Base-by-base conservation (phyloP, 2,329 filamentous ascomycete species). In the Ophiostoma ips region DNA sequence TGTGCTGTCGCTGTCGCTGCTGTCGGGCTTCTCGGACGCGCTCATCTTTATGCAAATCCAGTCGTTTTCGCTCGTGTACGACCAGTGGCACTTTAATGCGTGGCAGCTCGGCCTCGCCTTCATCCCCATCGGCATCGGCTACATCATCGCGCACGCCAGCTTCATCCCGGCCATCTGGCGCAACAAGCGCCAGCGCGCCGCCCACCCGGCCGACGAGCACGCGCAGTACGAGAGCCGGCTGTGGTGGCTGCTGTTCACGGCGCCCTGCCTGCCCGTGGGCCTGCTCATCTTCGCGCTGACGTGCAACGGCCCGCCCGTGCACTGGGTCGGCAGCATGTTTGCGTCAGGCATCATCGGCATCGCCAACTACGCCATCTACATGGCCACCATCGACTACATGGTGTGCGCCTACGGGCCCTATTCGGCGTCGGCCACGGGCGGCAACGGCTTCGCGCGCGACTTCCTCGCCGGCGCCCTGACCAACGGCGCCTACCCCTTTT, bases 31-130 rank as follows among this genome's bases (percentile, higher is more conserved):
- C 68, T 79, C 75, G 10, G 83, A 87, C 52, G 81, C 81, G 3
- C 73, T 87, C 4, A 86, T 87, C 64, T 87, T 87, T 68, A 84
- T 84, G 70, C 84, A 83, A 61, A 77, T 87, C 49, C 80, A 87
- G 61, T 83, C 78, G 0, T 87, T 85, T 57, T 64, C 68, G 0
- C 69, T 84, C 2, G 82, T 87, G 2, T 84, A 84, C 58, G 64
- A 68, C 15, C 79, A 85, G 58, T 87, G 81, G 80, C 59, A 65
- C 41, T 87, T 87, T 56, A 64, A 64, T 19, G 70, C 72, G 8
- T 63, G 80, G 2, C 64, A 71, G 9, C 65, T 79, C 2, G 80
- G 79, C 0, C 66, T 84, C 19, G 63, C 76, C 0, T 83, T 86
- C 61, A 71, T 84, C 19, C 73, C 83, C 3, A 79, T 86, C 38